phyloP scores from a whole-genome alignment of 805 yeast species.

The Monosporozyma unispora region DNA sequence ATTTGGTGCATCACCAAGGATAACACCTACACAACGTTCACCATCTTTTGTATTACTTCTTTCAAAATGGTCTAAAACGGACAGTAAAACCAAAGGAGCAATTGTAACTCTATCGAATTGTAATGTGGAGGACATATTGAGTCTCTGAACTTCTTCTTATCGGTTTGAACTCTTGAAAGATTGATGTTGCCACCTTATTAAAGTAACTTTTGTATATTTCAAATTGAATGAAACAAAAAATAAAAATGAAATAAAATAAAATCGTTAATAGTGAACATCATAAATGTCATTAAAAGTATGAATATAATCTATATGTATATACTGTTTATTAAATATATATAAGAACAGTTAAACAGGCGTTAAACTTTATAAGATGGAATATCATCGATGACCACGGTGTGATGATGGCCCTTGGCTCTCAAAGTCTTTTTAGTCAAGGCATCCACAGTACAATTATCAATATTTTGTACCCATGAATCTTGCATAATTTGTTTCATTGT shows the following conservation, averaged over 20 bases:
- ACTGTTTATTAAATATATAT: not conserved
- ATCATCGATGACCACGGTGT: conserved; percentile 40
- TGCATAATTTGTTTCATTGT: conserved; percentile 53
- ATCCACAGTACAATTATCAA: conserved; percentile 50
- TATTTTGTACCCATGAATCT: conserved; percentile 63
- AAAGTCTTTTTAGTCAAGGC: conserved; percentile 30
- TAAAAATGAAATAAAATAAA: not conserved
- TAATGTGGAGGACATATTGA: conserved; percentile 7
- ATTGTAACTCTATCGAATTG: conserved; percentile 62
- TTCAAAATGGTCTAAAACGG: conserved; percentile 92
- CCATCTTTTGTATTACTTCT: conserved; percentile 65
- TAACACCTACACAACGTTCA: conserved; percentile 89
- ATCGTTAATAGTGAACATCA: not conserved
- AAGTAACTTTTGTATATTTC: too few relatives aligned
- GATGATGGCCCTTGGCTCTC: conserved; percentile 41
- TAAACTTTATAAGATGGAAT: conserved; percentile 23
- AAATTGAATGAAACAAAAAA: not conserved
- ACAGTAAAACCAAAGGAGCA: conserved; percentile 88
- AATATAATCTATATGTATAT: not conserved
- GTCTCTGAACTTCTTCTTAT: too few relatives aligned
- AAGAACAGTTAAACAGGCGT: not conserved
- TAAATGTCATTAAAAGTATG: not conserved
- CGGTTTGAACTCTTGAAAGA: too few relatives aligned
- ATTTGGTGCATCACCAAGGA: conserved; percentile 59
- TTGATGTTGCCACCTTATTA: not conserved